A percentile compares a stretch with the other conserved stretches of the same genome.
Conservation (phyloP, 2,329 filamentous ascomycete species). For the Hymenoscyphus repandus region DNA sequence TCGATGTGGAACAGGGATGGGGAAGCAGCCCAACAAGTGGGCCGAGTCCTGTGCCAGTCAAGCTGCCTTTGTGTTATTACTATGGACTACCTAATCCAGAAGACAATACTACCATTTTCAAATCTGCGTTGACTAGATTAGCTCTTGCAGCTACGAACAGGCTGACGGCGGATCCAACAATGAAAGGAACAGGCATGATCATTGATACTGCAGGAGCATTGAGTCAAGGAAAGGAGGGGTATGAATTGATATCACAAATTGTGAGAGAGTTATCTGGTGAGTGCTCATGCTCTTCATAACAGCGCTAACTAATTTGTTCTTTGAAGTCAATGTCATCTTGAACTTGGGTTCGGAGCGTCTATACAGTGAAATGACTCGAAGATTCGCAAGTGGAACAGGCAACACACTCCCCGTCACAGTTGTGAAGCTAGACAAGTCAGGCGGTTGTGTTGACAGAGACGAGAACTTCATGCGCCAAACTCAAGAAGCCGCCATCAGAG, state of each 20-base stretch:
- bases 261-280: constrained; percentile 61
- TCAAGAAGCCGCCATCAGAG: constrained; percentile 72
- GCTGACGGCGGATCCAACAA: constrained; percentile 67
- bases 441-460: constrained; percentile 75
- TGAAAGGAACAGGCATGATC: constrained; percentile 71
- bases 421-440: constrained; percentile 75
- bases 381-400: constrained; percentile 54
- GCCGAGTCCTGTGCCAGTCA: constrained; percentile 81
- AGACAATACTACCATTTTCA: constrained; percentile 68
- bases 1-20: constrained; percentile 87
- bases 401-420: constrained; percentile 64
- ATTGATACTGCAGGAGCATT: constrained; percentile 76
- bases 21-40: constrained; percentile 88
- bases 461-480: constrained; percentile 66
- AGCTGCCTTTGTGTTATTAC: constrained; percentile 86
- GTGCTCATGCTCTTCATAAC: constrained; percentile 10
- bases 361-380: constrained; percentile 66
- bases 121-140: constrained; percentile 67
- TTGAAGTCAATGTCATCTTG: constrained; percentile 68
- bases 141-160: constrained; percentile 74
- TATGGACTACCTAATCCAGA: constrained; percentile 72
- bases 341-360: constrained; percentile 76
- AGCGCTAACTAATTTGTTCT: constrained; percentile 1
- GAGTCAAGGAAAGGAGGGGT: constrained; percentile 57
- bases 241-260: constrained; percentile 79